Base-by-base conservation (phyloP, 164 flowering plant species). In the Umbellularia californica region DNA sequence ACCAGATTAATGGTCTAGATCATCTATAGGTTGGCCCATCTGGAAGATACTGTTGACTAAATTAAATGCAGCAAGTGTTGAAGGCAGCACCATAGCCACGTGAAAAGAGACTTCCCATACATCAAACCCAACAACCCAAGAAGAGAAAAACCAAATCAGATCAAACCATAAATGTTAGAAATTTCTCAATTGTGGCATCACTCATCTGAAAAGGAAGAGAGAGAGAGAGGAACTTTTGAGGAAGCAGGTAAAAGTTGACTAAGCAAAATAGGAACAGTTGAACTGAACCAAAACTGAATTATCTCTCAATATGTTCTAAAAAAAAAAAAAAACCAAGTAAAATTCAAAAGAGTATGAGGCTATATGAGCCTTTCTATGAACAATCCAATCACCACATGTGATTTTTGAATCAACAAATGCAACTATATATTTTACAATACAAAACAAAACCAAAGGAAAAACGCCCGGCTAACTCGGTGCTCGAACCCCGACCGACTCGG, bases 401-500 rank as follows among this genome's bases (percentile, higher is more conserved):
- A 20, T 68, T 35, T 35, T 47, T 69, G 71, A 69, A 69, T 69
- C 50, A 69, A 69, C 41, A 69, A 69, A 69, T 69, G 25, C 25
- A 15, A 69, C 52, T 69, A 24, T 69, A 47, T 47, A 47, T n/a
- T 35, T n/a, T 69, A 69, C 55, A 69, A 47, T 2, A 15, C 60
- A 55, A 17, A 64, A 30, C 35, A 30, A 30, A 20, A 64, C 19
- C 24, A 64, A 24, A 64, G 4, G 2, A 7, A 22, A 11, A 64
- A 64, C 9, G n/a, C 20, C 70, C n/a, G 22, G 17, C n/a, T 11
- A 28, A 67, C 20, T 67, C 70, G 50, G 11, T n/a, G 47, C 20
- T 33, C 70, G 23, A 41, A 67, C 47, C 2, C 33, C 9, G 47
- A 70, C 33, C 9, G 47, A 70, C 5, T 19, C 41, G 25, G 30